These are phyloP conservation scores for Naganishia sp. DNA, from an alignment of 1,284 basidiomycete species.

Conservation along the genomic window DNA sequence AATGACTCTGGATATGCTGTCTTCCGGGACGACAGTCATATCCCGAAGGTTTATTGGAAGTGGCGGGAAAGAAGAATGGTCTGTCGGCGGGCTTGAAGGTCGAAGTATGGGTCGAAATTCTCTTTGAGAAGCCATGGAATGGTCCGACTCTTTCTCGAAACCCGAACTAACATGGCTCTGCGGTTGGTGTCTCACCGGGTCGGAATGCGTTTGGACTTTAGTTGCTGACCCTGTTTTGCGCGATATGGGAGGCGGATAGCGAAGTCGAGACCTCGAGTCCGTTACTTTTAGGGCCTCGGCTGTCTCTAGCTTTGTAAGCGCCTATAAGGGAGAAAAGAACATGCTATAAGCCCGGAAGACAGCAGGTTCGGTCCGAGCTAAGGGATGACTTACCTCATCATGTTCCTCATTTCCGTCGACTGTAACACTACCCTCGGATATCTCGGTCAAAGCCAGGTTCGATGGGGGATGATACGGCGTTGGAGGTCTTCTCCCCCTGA, in stretches of 20 bases:
- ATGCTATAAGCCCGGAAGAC: too few relatives aligned
- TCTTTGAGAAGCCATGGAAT: too few relatives aligned
- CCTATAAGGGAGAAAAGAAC: too few relatives aligned
- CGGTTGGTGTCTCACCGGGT: neutral
- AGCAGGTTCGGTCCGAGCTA: too few relatives aligned
- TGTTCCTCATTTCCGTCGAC: neutral
- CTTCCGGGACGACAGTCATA: conserved; percentile 22
- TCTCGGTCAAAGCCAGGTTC: neutral
- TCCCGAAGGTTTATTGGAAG: neutral
- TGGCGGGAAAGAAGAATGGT: conserved; percentile 8
- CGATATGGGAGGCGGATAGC: conserved; percentile 2
- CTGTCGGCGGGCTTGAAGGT: neutral
- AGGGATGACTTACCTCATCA: too few relatives aligned
- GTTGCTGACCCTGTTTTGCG: neutral
- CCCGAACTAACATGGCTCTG: neutral
- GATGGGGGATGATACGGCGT: conserved; percentile 18
- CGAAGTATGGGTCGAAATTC: too few relatives aligned
- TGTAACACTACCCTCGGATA: neutral
- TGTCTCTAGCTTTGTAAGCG: too few relatives aligned
- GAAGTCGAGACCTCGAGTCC: neutral
- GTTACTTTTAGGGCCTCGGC: too few relatives aligned
- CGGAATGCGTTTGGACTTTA: neutral
- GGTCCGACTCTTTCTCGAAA: neutral
- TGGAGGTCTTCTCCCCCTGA: conserved; percentile 12
- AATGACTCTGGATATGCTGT: conserved; percentile 11